These are phyloP conservation scores for Paxillus ammoniavirescens DNA, from an alignment of 768 basidiomycete species.

Conservation along the genomic window DNA sequence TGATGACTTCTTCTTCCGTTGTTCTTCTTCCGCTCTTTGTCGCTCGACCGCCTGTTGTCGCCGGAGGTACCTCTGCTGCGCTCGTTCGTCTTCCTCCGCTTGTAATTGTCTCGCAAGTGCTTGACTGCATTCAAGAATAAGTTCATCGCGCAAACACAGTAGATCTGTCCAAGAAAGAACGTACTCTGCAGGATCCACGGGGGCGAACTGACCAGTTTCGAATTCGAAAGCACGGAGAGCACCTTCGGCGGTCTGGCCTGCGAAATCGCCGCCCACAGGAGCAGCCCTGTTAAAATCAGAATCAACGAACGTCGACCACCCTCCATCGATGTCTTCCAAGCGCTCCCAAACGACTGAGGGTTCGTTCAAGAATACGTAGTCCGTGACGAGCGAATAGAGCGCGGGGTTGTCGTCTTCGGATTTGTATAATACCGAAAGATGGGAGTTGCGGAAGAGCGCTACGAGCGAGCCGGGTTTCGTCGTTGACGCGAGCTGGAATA, in stretches of 20 bases:
- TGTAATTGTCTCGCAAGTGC: conserved; percentile 77
- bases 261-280: conserved; percentile 80
- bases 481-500: conserved; percentile 68
- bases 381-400: conserved; percentile 83
- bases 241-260: conserved; percentile 67
- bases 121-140: conserved; percentile 38
- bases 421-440: conserved; percentile 85
- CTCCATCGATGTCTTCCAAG: conserved; percentile 84
- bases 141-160: neutral
- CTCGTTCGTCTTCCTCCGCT: conserved; percentile 69
- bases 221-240: conserved; percentile 51
- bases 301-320: conserved; percentile 76
- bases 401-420: conserved; percentile 38
- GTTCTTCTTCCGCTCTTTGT: conserved; percentile 17
- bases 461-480: conserved; percentile 57
- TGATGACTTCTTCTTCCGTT: conserved; percentile 17
- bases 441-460: conserved; percentile 90
- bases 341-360: conserved; percentile 87
- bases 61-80: conserved; percentile 36
- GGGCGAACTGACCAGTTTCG: conserved; percentile 36
- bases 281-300: conserved; percentile 58
- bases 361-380: conserved; percentile 77
- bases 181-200: conserved; percentile 60
- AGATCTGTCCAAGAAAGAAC: conserved; percentile 15
- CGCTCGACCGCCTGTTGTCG: conserved; percentile 30